Conservation (phyloP, 2,329 filamentous ascomycete species). For the Sphaerulina vaccinii region DNA sequence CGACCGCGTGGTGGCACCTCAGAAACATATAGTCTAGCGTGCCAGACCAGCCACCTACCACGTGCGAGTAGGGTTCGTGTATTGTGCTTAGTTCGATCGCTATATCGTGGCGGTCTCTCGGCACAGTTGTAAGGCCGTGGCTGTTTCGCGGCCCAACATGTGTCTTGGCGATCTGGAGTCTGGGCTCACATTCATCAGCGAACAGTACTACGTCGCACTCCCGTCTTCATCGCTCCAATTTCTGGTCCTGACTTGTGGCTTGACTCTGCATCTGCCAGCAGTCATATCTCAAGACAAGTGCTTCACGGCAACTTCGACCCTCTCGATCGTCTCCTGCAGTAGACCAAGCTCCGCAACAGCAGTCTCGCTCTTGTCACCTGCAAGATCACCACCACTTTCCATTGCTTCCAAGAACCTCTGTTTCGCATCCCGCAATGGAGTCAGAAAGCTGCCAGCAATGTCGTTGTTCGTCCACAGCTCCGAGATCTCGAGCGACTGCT, state of each 20-base stretch:
- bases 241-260: too few species aligned
- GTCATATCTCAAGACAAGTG: too few species aligned
- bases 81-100: background rate
- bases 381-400: slow-evolving; percentile 38
- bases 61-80: background rate
- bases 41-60: background rate
- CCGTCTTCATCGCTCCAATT: too few species aligned
- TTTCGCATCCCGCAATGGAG: slow-evolving; percentile 43
- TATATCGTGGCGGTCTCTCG: background rate
- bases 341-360: slow-evolving; percentile 37
- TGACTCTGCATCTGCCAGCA: too few species aligned
- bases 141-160: background rate
- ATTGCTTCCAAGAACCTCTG: slow-evolving; percentile 40
- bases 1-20: background rate
- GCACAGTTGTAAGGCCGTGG: background rate
- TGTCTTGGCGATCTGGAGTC: background rate
- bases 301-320: slow-evolving; percentile 33
- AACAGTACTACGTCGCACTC: background rate
- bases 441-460: slow-evolving; percentile 45
- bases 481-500: slow-evolving; percentile 48
- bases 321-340: slow-evolving; percentile 35
- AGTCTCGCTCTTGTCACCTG: slow-evolving; percentile 37
- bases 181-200: background rate
- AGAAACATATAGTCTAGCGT: background rate
- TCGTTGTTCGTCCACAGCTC: slow-evolving; percentile 43